Evolutionary conservation across 257 asterid species (phyloP).

Genomic region (Fraxinus cuspidata): DNA sequence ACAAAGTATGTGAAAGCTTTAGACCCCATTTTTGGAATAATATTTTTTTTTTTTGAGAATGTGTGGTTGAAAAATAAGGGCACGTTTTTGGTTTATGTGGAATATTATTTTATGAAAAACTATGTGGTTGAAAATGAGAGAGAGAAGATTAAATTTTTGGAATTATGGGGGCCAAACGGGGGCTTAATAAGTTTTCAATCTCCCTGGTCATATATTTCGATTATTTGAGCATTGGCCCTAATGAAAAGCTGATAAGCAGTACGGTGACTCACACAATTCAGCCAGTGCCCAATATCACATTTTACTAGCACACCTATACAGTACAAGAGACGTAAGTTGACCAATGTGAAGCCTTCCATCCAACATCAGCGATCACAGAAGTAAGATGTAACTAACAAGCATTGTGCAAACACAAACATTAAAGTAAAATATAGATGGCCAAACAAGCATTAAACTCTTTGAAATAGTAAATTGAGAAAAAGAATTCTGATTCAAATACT

Average conservation of each 20-base stretch:
- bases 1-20: neutral
- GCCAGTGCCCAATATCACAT: neutral
- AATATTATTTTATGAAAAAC: no score
- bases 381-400: neutral
- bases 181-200: neutral
- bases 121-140: no score
- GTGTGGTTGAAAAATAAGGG: no score
- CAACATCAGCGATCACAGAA: neutral
- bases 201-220: neutral
- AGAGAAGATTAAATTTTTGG: no score
- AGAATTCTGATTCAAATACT: neutral
- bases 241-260: neutral
- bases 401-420: neutral
- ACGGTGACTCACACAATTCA: neutral
- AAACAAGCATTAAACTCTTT: neutral
- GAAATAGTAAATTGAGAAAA: neutral
- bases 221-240: neutral
- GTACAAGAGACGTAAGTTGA: neutral
- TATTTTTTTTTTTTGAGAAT: no score
- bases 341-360: neutral
- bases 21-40: neutral
- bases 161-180: no score
- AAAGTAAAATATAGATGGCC: neutral
- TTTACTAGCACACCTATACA: conserved; percentile 7
- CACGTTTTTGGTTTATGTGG: no score